Conservation (phyloP, 139 green algal species). For the Chlamydomonas applanata region DNA sequence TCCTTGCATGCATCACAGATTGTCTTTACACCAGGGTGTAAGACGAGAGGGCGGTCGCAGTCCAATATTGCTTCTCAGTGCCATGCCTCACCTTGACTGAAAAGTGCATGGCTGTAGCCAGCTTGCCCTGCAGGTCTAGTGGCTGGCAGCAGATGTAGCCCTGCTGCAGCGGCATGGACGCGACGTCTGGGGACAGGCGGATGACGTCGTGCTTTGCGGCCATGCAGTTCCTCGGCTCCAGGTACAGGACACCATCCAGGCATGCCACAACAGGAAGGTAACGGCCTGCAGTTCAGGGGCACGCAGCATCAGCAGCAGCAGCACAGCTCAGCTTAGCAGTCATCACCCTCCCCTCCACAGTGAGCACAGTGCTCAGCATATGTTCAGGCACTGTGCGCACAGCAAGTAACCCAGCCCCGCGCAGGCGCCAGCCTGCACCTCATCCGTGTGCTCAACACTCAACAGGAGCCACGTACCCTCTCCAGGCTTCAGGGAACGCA, state of each 20-base stretch:
- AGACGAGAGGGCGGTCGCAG: background rate
- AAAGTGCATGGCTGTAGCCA: constrained; percentile 19
- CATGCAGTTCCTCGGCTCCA: constrained; percentile 51
- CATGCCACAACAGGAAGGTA: constrained; percentile 75
- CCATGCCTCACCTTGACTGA: constrained; percentile 36
- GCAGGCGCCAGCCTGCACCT: background rate
- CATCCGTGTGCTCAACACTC: too few relatives aligned
- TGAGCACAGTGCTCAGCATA: too few relatives aligned
- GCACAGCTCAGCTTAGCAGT: background rate
- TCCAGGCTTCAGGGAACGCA: constrained; percentile 46
- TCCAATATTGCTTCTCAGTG: too few relatives aligned
- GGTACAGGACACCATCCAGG: constrained; percentile 67
- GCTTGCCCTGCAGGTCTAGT: background rate
- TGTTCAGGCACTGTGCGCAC: too few relatives aligned
- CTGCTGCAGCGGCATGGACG: constrained; percentile 52
- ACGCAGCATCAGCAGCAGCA: background rate
- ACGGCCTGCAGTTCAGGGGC: constrained; percentile 34
- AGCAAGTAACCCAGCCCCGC: background rate
- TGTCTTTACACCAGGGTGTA: too few relatives aligned
- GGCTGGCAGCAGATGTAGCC: constrained; percentile 66
- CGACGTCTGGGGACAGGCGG: constrained; percentile 46
- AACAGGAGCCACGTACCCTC: constrained; percentile 39
- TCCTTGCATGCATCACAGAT: background rate
- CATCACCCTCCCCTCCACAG: too few relatives aligned
- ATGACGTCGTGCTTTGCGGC: constrained; percentile 71